Base-by-base conservation (phyloP, 1,284 basidiomycete species). In the Melanopsichium pennsylvanicum region DNA sequence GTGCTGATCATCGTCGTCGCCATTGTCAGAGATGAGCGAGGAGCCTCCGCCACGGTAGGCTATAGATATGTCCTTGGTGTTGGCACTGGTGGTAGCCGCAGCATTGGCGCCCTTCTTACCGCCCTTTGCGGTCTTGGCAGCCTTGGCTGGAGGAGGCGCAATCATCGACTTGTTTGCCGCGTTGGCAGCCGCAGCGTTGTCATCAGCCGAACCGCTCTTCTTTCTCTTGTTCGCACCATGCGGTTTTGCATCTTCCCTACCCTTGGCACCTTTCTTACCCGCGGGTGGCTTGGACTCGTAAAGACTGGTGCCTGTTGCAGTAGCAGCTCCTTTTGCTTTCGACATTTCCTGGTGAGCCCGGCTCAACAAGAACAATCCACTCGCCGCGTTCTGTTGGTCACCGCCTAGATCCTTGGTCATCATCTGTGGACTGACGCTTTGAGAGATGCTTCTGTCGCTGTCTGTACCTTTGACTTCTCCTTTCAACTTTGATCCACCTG, bases 261-360 rank as follows among this genome's bases (percentile, higher is more conserved):
- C 47, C 16, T 46, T 44, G 56, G 34, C 39, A 5, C 27, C 36
- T 42, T 32, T 40, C 36, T 62, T 54, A 43, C 32, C 33, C 22
- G 21, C 23, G 47, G 54, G 33, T 32, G 60, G 49, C 22, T 62
- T 61, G 21, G 59, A 63, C n/a, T 63, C 60, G 51, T 69, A 69
- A 1, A 69, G 47, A 40, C 51, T 56, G 3, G 58, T 69, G 16
- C n/a, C n/a, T n/a, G 50, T 38, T 12, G 50, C 50, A 18, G 51
- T 32, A 4, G 49, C 25, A 22, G 43, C 54, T 80, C 91, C 90
- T 78, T 95, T 93, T 21, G 92, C 88, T 84, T 95, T 95, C n/a
- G 91, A 91, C 54, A 96, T 87, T 84, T 96, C 93, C 80, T 95
- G 92, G 78, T 95, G 93, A 19, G 93, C 93, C 81, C 96, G 92